Percentiles rank a stretch among this genome's conserved stretches.
Conservation (phyloP, 1,284 basidiomycete genomes). For the Pascua sp. region DNA sequence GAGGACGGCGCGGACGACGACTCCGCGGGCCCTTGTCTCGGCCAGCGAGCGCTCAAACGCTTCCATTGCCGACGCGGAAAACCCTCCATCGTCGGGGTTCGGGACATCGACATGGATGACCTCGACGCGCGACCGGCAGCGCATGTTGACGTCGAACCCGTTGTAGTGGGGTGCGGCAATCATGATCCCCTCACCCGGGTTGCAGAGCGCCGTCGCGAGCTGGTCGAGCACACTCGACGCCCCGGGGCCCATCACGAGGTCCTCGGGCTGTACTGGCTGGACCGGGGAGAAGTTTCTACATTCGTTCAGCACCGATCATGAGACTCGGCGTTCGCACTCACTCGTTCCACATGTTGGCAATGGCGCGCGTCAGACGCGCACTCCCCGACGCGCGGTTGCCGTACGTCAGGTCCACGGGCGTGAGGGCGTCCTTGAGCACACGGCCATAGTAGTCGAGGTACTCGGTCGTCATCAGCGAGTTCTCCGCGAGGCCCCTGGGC, state of each 20-base stretch:
- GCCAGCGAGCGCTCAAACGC: conserved; percentile 22
- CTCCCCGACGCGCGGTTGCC: conserved; percentile 13
- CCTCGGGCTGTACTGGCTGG: conserved; percentile 23
- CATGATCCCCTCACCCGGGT: conserved; percentile 35
- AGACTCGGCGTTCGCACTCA: background rate
- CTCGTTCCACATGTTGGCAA: conserved; percentile 20
- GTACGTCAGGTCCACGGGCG: conserved; percentile 13
- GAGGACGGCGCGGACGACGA: conserved; percentile 38
- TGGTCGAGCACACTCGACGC: conserved; percentile 35
- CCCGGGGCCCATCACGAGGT: conserved; percentile 34
- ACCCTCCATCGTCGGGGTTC: background rate
- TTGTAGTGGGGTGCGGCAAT: conserved; percentile 40
- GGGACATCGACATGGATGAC: conserved; percentile 12
- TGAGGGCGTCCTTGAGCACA: conserved; percentile 8
- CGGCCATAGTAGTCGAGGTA: conserved; percentile 15
- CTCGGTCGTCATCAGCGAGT: conserved; percentile 15
- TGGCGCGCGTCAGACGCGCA: conserved; percentile 11
- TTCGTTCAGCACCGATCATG: background rate
- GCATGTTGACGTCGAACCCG: conserved; percentile 32
- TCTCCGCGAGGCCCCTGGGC: conserved; percentile 17
- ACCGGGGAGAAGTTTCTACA: conserved; percentile 21
- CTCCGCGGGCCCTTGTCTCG: conserved; percentile 24
- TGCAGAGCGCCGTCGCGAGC: conserved; percentile 31
- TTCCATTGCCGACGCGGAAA: conserved; percentile 3
- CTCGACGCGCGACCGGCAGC: conserved; percentile 4